phyloP scores from a whole-genome alignment of 345 rosid species.

The Populus nigra region DNA sequence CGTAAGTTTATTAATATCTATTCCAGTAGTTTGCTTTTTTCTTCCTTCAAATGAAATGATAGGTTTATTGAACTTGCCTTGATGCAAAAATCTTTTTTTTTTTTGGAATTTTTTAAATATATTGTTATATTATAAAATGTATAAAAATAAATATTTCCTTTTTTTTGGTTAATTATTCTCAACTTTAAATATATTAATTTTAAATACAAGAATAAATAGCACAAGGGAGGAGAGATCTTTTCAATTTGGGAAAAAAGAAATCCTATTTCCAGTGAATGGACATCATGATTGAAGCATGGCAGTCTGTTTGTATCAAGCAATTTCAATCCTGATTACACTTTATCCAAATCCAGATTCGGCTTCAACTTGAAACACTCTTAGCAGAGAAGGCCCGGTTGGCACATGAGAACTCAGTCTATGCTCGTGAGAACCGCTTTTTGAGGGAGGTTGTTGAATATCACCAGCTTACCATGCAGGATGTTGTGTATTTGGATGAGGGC shows the following conservation, averaged over 20 bases:
- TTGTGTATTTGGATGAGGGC: slow-evolving; percentile 34
- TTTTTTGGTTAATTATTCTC: no score
- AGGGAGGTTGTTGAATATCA: slow-evolving; percentile 39
- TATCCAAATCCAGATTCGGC: slow-evolving; percentile 23
- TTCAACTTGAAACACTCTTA: slow-evolving; percentile 34
- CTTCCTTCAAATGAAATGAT: no score
- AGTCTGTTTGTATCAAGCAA: background rate
- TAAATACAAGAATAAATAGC: no score
- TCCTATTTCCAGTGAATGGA: background rate
- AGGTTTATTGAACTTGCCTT: no score
- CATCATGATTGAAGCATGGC: background rate
- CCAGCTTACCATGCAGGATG: slow-evolving; percentile 39
- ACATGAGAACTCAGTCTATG: slow-evolving; percentile 34
- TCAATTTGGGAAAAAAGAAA: background rate
- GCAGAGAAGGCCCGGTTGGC: slow-evolving; percentile 37
- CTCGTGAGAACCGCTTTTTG: slow-evolving; percentile 35
- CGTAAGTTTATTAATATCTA: no score
- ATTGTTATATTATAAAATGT: no score
- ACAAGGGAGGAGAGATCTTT: background rate
- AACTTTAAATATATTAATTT: no score
- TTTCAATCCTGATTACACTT: slow-evolving; percentile 3
- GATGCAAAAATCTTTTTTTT: no score
- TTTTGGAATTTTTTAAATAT: no score
- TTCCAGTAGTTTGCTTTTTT: no score
- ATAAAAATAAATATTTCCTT: no score